A percentile compares a stretch with the other conserved stretches of the same genome.
phyloP scores from a whole-genome alignment of 352 stramenopile species.

The Phytopythium ostracodes region DNA sequence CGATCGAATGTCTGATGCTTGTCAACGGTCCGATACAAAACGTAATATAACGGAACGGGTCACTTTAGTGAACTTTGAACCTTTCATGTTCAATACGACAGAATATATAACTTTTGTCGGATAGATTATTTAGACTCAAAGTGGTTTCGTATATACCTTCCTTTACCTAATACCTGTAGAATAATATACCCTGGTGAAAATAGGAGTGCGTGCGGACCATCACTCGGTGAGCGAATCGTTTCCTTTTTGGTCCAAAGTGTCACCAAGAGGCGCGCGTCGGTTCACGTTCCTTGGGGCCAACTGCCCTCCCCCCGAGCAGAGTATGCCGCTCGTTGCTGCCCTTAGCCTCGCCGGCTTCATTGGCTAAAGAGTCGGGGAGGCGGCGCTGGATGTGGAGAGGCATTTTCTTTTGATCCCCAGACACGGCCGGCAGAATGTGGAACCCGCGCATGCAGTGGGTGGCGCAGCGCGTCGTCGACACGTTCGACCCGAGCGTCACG shows the following conservation, averaged over 20 bases:
- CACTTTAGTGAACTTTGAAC: too few species aligned
- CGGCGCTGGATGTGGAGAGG: background rate
- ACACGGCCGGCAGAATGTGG: slow-evolving; percentile 33
- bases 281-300: background rate
- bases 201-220: background rate
- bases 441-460: slow-evolving; percentile 83
- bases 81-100: too few species aligned
- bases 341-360: background rate
- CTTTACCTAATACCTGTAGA: too few species aligned
- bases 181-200: too few species aligned
- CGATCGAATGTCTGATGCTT: too few species aligned
- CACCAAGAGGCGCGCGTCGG: background rate
- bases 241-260: background rate
- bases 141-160: too few species aligned
- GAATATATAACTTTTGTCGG: too few species aligned
- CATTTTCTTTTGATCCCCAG: background rate
- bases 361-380: background rate
- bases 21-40: too few species aligned
- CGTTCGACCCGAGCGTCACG: slow-evolving; percentile 68
- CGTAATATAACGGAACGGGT: too few species aligned
- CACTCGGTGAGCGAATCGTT: background rate
- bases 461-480: slow-evolving; percentile 67
- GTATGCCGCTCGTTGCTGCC: background rate
- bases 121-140: too few species aligned
- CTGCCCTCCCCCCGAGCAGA: background rate